A percentile compares a stretch with the other conserved stretches of the same genome.
phyloP scores from a whole-genome alignment of 116 monocot species.

The Trichopus zeylanicus region DNA sequence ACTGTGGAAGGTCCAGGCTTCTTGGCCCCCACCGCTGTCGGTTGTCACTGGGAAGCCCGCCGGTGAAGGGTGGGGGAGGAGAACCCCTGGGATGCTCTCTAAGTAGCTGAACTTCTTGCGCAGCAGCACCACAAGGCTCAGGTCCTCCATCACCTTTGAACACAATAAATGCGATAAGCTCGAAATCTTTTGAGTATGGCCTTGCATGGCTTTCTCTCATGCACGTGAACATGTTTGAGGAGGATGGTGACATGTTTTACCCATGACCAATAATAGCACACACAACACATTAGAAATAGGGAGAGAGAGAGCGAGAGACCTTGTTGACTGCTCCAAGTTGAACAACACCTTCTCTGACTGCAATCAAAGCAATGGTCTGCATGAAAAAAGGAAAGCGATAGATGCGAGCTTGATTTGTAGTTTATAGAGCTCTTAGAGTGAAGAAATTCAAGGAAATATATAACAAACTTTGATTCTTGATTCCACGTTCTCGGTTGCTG shows the following conservation, averaged over 20 bases:
- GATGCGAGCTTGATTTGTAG: no score
- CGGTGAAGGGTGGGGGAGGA: conserved; percentile 66
- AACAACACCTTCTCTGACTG: conserved; percentile 68
- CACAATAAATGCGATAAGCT: no score
- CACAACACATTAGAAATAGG: background rate
- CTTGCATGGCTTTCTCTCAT: conserved; percentile 1
- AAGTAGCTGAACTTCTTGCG: conserved; percentile 57
- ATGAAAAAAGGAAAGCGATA: background rate
- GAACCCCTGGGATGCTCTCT: conserved; percentile 63
- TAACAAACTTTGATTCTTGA: background rate
- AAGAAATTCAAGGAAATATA: no score
- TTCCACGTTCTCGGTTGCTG: conserved; percentile 86
- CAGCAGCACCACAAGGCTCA: conserved; percentile 43
- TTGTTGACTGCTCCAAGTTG: conserved; percentile 63
- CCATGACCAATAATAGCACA: background rate
- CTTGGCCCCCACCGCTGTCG: background rate
- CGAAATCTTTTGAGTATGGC: no score
- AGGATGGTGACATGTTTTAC: no score
- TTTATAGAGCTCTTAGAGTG: no score
- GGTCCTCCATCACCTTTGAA: conserved; percentile 39
- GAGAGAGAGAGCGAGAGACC: conserved; percentile 26
- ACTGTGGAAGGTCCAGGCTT: conserved; percentile 8
- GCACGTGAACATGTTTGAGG: conserved; percentile 2
- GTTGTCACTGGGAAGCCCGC: conserved; percentile 13
- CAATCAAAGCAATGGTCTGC: conserved; percentile 2